Evolutionary conservation across 345 rosid genomes (phyloP), one percentile per base, ranked within the genome.

Genomic region (Pugionium cornutum): DNA sequence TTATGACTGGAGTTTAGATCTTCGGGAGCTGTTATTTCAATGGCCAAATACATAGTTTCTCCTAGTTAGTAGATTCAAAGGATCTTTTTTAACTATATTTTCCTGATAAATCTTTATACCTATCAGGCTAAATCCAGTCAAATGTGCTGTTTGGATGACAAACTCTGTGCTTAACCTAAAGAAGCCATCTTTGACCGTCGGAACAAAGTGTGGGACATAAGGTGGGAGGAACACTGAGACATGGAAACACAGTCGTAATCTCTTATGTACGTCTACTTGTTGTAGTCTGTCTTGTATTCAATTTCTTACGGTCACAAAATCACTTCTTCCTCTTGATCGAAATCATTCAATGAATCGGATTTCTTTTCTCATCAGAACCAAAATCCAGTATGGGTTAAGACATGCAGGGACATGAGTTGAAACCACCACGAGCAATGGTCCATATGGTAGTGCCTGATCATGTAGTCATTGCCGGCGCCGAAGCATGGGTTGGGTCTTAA

Each of bases 181-280:
- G 43, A 61, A 60, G 46, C 29, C 0, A 30, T 30, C 35, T 1
- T 41, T 31, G 42, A 2, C 26, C 6, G 9, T 4, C 3, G 47
- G 41, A 44, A 53, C 55, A 44, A 35, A 44, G n/a, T 11, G 11
- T n/a, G 36, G n/a, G 63, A 58, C 63, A 6, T 40, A 42, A 9
- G 34, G 36, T 62, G 33, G 69, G 11, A 28, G 40, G 32, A 64
- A 47, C 58, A 46, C 26, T 46, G 29, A 11, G 50, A 50, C 52
- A 50, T 68, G 52, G 25, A 68, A 49, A 27, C 41, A 6, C 62
- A 47, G 50, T 53, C 11, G 26, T 37, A 70, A 47, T 57, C 26
- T 31, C 57, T 55, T n/a, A 54, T 63, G 52, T 54, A 54, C 5
- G 35, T 58, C 51, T 33, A 37, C 57, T 27, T 52, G 18, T 54